Evolutionary conservation across 257 asterid species (phyloP), one percentile per base, ranked within the genome.

Genomic region (Nicotiana benthamiana): DNA sequence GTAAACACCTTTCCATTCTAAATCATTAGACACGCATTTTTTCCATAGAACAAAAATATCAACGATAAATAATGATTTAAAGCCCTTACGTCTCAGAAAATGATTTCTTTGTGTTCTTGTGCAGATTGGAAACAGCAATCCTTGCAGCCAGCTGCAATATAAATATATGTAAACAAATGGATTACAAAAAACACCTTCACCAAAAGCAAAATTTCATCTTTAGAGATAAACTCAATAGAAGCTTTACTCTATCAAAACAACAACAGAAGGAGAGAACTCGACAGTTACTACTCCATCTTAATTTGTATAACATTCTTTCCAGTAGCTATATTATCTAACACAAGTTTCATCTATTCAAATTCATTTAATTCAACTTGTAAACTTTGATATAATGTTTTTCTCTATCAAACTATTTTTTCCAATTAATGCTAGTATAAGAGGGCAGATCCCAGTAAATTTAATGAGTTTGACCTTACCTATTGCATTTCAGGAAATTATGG

Each of bases 41-140:
- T 22, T 24, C 13, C 43, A 74, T 13, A 48, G 51, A 24, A 6
- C 12, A 10, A 59, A 10, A 7, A 10, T 9, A 18, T 0, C 13
- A 60, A 54, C 20, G 30, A 20, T 16, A 76, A 15, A 26, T 40
- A 9, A 57, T 15, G 9, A 40, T 17, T 28, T 81, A 59, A 54
- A 75, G 48, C 22, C 64, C 97, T 91, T 88, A 94, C 99, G 97
- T 92, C 84, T 96, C 99, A 2, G 99, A 96, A 87, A 96, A 96
- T 2, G 91, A 94, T 82, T 96, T 92, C 95, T 94, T 94, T 0
- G 99, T 96, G 80, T 90, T 96, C 89, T 94, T 96, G 87, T 96
- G 99, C 74, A 96, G 94, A 89, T 96, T 94, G 10, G 99, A 96
- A 83, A 96, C 98, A 18, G 97, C 99, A 90, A 96, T 94, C 93